A percentile compares a stretch with the other conserved stretches of the same genome.
phyloP scores from a whole-genome alignment of 2,329 filamentous ascomycete genomes.

The Neopestalotiopsis sp. region DNA sequence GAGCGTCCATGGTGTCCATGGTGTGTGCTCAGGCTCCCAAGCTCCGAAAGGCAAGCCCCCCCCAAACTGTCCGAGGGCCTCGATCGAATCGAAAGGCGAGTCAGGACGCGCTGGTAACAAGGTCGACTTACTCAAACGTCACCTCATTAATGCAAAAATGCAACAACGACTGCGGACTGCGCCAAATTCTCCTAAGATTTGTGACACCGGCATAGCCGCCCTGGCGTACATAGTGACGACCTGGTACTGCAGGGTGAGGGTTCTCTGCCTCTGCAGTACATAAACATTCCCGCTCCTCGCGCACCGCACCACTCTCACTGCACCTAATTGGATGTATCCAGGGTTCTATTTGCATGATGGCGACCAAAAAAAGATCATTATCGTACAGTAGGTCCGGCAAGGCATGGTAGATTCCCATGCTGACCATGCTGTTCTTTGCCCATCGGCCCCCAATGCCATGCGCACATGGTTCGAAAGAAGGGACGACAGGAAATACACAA shows the following conservation, averaged over 20 bases:
- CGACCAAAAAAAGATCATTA: background rate
- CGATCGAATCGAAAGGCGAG: conserved; percentile 6
- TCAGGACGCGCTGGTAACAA: conserved; percentile 9
- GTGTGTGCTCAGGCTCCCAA: background rate
- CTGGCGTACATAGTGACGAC: background rate
- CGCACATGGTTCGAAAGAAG: background rate
- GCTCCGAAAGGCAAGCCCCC: background rate
- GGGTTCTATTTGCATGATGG: background rate
- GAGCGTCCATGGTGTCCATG: too few species aligned
- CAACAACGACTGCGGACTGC: background rate
- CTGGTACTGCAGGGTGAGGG: background rate
- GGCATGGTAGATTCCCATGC: background rate
- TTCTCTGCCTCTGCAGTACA: too few species aligned
- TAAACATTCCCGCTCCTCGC: background rate
- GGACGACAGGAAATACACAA: background rate
- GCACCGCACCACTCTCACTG: background rate
- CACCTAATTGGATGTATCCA: background rate
- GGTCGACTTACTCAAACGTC: conserved; percentile 5
- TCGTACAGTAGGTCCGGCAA: background rate
- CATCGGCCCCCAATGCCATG: background rate
- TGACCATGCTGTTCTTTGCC: background rate
- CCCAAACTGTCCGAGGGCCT: background rate
- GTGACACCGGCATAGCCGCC: conserved; percentile 14
- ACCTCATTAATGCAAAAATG: conserved; percentile 5
- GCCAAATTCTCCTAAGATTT: background rate